Percentiles rank a stretch among this genome's conserved stretches.
phyloP scores from a whole-genome alignment of 768 basidiomycete genomes.

The Daedaleopsis nitida region DNA sequence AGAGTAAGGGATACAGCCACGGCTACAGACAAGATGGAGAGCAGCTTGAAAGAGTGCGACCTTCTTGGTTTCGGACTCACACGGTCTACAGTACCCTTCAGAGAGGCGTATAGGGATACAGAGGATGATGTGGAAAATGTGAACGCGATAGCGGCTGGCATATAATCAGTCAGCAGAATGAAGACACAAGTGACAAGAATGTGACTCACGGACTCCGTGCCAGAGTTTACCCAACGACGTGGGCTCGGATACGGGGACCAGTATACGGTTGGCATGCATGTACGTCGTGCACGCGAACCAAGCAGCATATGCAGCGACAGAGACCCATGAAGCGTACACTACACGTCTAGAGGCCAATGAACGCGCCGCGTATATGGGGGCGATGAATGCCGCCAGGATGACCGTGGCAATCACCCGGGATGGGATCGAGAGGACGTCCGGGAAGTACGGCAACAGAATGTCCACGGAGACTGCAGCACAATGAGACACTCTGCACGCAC shows the following conservation, averaged over 20 bases:
- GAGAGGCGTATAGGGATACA: slow-evolving; percentile 62
- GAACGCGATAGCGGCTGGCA: slow-evolving; percentile 59
- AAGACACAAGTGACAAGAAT: background rate
- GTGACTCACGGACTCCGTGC: slow-evolving; percentile 64
- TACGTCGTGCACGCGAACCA: slow-evolving; percentile 61
- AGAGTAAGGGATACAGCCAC: slow-evolving; percentile 53
- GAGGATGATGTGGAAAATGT: slow-evolving; percentile 67
- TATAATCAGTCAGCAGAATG: no score
- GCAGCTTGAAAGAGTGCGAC: slow-evolving; percentile 57
- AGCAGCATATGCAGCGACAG: slow-evolving; percentile 56
- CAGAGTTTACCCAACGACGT: slow-evolving; percentile 52
- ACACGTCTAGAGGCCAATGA: slow-evolving; percentile 58
- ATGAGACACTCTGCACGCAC: background rate
- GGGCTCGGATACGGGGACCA: slow-evolving; percentile 39
- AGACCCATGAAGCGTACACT: slow-evolving; percentile 59
- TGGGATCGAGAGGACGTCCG: slow-evolving; percentile 33
- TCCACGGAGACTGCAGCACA: slow-evolving; percentile 52
- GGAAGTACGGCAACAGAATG: slow-evolving; percentile 50
- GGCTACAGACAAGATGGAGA: slow-evolving; percentile 53
- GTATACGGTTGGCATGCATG: slow-evolving; percentile 50
- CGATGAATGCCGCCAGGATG: slow-evolving; percentile 43
- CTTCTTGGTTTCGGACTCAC: slow-evolving; percentile 44
- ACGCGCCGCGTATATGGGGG: slow-evolving; percentile 55
- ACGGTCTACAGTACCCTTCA: slow-evolving; percentile 46
- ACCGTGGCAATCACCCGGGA: slow-evolving; percentile 45